phyloP scores from a whole-genome alignment of 345 rosid species.

The Salix arbutifolia region DNA sequence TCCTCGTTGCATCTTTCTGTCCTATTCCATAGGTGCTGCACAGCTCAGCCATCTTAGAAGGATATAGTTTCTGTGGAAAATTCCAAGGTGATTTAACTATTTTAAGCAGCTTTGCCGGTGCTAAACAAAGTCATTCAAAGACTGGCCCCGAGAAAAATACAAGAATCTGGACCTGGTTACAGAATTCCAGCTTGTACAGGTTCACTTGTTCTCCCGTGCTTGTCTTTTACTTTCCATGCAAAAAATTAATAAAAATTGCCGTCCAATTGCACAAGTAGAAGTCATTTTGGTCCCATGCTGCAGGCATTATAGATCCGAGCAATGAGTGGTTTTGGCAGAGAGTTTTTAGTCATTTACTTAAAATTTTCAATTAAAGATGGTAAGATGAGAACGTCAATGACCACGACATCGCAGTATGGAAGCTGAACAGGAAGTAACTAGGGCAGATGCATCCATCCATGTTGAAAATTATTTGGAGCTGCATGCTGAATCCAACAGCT shows the following conservation, averaged over 20 bases:
- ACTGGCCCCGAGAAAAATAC: neutral
- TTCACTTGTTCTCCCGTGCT: neutral
- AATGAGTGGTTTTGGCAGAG: neutral
- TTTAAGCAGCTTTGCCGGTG: neutral
- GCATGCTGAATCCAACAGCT: neutral
- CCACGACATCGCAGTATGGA: neutral
- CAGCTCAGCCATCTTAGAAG: neutral
- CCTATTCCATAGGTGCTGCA: slow-evolving; percentile 1
- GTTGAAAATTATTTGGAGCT: neutral
- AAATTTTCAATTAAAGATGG: neutral
- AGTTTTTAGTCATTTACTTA: neutral
- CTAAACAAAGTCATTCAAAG: neutral
- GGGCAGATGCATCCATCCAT: neutral
- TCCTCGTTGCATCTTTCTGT: neutral
- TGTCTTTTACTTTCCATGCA: neutral
- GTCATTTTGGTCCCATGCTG: neutral
- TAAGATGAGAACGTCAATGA: neutral
- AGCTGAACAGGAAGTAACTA: neutral
- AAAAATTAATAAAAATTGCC: neutral
- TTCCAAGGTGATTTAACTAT: neutral
- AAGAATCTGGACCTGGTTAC: neutral
- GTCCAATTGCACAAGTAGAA: neutral
- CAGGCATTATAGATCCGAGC: neutral
- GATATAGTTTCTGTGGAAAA: neutral
- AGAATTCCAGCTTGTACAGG: neutral